Conservation (phyloP, 73 alveolate genomes). For the Effrenium voratum region DNA sequence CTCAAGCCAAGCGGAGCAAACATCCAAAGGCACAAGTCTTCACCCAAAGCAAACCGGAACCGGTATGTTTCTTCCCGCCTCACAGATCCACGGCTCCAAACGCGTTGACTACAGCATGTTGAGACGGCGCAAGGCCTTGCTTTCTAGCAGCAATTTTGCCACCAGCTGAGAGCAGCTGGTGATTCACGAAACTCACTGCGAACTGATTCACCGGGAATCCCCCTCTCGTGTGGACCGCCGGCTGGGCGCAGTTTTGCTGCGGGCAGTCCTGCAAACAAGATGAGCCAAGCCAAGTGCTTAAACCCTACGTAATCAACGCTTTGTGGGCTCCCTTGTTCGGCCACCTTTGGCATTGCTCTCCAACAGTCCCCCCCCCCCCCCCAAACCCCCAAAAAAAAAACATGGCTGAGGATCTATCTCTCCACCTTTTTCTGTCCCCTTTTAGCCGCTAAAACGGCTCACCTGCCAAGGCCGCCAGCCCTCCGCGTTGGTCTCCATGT, state of each 20-base stretch:
- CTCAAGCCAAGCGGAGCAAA: too few species aligned
- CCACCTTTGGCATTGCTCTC: background rate
- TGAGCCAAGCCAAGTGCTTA: background rate
- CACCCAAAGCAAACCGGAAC: too few species aligned
- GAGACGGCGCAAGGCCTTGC: too few species aligned
- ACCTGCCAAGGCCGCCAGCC: background rate
- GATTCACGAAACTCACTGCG: background rate
- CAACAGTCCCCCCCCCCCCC: background rate
- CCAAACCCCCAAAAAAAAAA: background rate
- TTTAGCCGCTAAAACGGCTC: background rate
- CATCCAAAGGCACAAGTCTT: too few species aligned
- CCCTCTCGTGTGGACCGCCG: slow-evolving; percentile 29
- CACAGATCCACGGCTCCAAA: too few species aligned
- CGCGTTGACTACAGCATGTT: too few species aligned
- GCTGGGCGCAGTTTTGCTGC: slow-evolving; percentile 3
- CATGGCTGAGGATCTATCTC: background rate
- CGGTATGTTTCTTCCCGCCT: too few species aligned
- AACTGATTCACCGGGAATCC: slow-evolving; percentile 65
- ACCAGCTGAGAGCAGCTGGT: background rate
- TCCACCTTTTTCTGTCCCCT: background rate
- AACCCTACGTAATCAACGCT: background rate
- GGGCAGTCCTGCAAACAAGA: background rate
- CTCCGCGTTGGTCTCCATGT: slow-evolving; percentile 51
- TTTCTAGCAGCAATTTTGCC: background rate
- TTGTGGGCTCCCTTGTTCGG: background rate